These are phyloP conservation scores for Ustilago loliicola DNA, from an alignment of 1,284 basidiomycete genomes.

Conservation along the genomic window DNA sequence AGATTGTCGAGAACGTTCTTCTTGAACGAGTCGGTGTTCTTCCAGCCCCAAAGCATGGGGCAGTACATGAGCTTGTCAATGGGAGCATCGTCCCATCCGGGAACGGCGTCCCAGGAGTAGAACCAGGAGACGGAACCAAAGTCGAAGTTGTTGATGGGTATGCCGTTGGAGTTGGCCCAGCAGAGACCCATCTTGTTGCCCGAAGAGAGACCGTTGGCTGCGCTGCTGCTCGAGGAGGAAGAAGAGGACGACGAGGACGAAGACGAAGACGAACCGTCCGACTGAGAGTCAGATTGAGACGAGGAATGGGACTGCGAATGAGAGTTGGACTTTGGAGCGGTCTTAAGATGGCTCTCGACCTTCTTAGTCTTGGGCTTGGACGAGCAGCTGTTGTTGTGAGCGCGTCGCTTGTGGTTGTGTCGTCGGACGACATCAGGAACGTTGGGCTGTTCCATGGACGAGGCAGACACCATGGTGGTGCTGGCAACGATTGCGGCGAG, in stretches of 20 bases:
- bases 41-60: slow-evolving; percentile 66
- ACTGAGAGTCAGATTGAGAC: slow-evolving; percentile 10
- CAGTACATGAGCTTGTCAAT: slow-evolving; percentile 61
- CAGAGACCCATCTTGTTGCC: slow-evolving; percentile 59
- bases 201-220: slow-evolving; percentile 18
- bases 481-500: slow-evolving; percentile 42
- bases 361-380: slow-evolving; percentile 28
- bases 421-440: slow-evolving; percentile 38
- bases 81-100: slow-evolving; percentile 52
- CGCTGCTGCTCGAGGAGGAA: slow-evolving; percentile 27
- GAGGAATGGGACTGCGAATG: slow-evolving; percentile 11
- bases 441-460: slow-evolving; percentile 30
- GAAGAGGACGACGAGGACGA: slow-evolving; percentile 34
- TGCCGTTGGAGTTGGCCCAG: slow-evolving; percentile 59
- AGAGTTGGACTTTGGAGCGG: slow-evolving; percentile 5
- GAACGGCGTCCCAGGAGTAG: slow-evolving; percentile 59
- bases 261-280: slow-evolving; percentile 18
- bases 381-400: slow-evolving; percentile 32
- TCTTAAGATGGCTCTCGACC: slow-evolving; percentile 15
- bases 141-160: slow-evolving; percentile 57
- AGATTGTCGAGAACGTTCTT: slow-evolving; percentile 53
- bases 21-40: slow-evolving; percentile 51
- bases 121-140: slow-evolving; percentile 57
- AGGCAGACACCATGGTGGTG: slow-evolving; percentile 47
- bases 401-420: slow-evolving; percentile 25